Base-by-base conservation (phyloP, 2,329 filamentous ascomycete genomes). In the Mycogone perniciosa region DNA sequence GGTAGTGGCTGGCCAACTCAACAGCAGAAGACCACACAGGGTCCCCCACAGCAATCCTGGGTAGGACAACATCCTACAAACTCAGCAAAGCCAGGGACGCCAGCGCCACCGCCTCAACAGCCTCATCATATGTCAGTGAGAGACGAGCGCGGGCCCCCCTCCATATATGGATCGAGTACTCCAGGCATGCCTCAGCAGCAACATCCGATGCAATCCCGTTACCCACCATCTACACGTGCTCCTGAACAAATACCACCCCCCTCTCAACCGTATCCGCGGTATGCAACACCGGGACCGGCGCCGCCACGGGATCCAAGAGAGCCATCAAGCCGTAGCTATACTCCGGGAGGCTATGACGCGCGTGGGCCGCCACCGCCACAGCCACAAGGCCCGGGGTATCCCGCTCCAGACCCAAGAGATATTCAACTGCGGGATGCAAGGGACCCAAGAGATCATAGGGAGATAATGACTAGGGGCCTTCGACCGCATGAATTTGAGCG, bases 401-500 rank as follows among this genome's bases (percentile, higher is more conserved):
- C 62, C 4, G 57, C 59, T 1, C 63, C 63, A 42, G 68, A 70
- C 50, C 65, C 62, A 4, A 53, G 65, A 46, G 65, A 68, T 3
- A 54, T 67, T 57, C 65, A 67, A 35, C 59, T 64, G 54, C 65
- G 69, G n/a, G 71, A 73, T 27, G 55, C 49, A 2, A 49, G 62
- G 31, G 64, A 72, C 26, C 59, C 67, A 5, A 64, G 67, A 44
- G 70, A 73, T 50, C 67, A 68, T 31, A 65, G 71, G 30, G 67
- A 70, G n/a, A 64, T 74, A 50, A 66, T 74, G 56, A 63, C 64
- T 11, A 68, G 72, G 33, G 71, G 72, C 29, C 56, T 76, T 31
- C 64, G 73, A 46, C 72, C 72, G 10, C 72, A 73, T 31, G 72
- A 76, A 33, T 76, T 73, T 46, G 73, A 76, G 7, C 67, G 67